Conservation (phyloP, 2,329 filamentous ascomycete genomes). For the Lanzia echinophila region DNA sequence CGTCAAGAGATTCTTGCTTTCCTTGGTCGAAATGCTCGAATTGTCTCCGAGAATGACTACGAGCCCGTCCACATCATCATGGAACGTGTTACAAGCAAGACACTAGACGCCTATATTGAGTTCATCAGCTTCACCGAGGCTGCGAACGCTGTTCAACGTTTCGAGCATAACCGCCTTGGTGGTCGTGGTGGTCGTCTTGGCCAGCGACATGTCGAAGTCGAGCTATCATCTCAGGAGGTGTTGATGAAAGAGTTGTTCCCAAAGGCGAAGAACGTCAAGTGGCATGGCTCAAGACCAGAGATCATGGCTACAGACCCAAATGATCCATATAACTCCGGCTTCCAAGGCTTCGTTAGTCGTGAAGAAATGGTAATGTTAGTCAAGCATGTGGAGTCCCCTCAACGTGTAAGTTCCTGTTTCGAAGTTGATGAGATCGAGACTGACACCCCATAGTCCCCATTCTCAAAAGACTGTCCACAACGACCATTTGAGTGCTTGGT, state of each 20-base stretch:
- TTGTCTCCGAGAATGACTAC: conserved; percentile 44
- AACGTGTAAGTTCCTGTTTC: conserved; percentile 44
- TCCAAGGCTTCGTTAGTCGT: conserved; percentile 52
- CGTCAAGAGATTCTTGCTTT: conserved; percentile 52
- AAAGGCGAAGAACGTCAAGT: conserved; percentile 47
- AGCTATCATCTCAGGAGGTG: conserved; percentile 47
- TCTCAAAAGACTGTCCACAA: conserved; percentile 54
- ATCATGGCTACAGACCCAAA: conserved; percentile 33
- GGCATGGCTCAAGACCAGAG: conserved; percentile 42
- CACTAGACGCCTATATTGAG: conserved; percentile 55
- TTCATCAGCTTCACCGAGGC: conserved; percentile 48
- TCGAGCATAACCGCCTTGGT: conserved; percentile 34
- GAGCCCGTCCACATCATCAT: conserved; percentile 58
- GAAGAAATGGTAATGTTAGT: conserved; percentile 59
- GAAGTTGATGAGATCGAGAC: background rate
- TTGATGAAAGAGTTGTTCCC: conserved; percentile 60
- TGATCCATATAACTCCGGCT: conserved; percentile 41
- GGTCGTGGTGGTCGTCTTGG: conserved; percentile 45
- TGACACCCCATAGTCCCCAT: conserved; percentile 44
- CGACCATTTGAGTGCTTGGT: conserved; percentile 60
- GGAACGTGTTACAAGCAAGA: conserved; percentile 57
- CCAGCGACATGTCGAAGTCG: conserved; percentile 49
- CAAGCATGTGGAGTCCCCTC: conserved; percentile 55
- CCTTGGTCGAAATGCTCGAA: conserved; percentile 49
- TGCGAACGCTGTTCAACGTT: conserved; percentile 44